A percentile compares a stretch with the other conserved stretches of the same genome.
Evolutionary conservation across 805 yeast species (phyloP).

Genomic region (Lipomyces spencermartinsiae): DNA sequence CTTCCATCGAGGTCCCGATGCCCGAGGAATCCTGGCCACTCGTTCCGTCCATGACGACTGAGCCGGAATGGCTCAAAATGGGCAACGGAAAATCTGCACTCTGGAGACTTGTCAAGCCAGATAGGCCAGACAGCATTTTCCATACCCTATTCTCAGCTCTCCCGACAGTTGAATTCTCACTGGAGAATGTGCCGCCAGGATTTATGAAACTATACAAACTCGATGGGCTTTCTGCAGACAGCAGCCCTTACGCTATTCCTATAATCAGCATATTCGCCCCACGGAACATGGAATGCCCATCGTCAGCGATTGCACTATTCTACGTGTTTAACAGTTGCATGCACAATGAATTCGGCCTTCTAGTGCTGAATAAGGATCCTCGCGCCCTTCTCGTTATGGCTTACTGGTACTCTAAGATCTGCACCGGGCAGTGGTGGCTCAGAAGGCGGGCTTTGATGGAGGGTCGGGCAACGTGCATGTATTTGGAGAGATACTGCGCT

Average conservation of each 20-base stretch:
- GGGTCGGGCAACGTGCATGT: neutral
- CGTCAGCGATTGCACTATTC: neutral
- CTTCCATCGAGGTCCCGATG: neutral
- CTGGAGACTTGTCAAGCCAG: neutral
- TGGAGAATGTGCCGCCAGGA: neutral
- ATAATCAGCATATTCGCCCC: neutral
- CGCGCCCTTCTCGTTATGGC: neutral
- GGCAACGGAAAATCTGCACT: neutral
- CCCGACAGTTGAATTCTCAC: neutral
- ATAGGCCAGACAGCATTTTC: neutral
- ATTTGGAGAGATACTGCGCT: constrained; percentile 1
- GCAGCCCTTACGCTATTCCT: neutral
- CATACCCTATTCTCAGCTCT: neutral
- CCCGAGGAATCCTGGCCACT: constrained; percentile 2
- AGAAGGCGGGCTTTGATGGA: neutral
- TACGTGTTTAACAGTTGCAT: neutral
- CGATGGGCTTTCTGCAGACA: neutral
- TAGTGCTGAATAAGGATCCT: neutral
- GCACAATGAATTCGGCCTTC: neutral
- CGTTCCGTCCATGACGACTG: neutral
- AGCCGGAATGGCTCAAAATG: neutral
- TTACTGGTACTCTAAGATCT: neutral
- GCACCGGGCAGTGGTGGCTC: neutral
- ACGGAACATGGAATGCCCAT: neutral
- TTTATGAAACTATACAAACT: neutral